These are phyloP conservation scores for Malus domestica DNA, from an alignment of 306 rosid species.

Conservation along the genomic window ASM211411v1 NC_041794.1:1472501-1473000, in stretches of 20 bases:
- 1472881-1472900: neutral
- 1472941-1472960: slow-evolving; percentile 73
- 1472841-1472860: neutral
- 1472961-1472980: slow-evolving; percentile 80
- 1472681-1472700: neutral
- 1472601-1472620: no score
- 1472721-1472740: neutral
- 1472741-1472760: neutral
- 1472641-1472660: neutral
- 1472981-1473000: slow-evolving; percentile 94
- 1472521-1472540: no score
- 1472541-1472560: no score
- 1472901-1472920: neutral
- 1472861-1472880: neutral
- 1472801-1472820: neutral
- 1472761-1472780: neutral
- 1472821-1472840: neutral
- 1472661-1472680: no score
- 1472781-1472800: neutral
- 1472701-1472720: neutral
- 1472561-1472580: no score
- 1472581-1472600: no score
- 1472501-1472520: no score
- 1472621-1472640: neutral
- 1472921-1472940: slow-evolving; percentile 72